Evolutionary conservation across 345 rosid genomes (phyloP).

Genomic region (Citrus mangshanensis): DNA sequence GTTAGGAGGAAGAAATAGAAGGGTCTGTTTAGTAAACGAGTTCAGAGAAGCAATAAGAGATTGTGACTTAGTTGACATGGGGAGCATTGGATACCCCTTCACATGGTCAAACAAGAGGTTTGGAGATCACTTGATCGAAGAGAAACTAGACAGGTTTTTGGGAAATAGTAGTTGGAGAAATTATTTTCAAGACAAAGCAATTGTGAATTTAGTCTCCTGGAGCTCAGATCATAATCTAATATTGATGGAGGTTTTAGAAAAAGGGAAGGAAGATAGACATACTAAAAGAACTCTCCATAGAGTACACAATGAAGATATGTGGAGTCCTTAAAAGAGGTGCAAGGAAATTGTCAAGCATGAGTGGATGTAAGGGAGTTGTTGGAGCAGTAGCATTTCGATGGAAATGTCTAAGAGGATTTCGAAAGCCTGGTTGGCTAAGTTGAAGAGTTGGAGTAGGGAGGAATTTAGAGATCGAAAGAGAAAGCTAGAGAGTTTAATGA

Average conservation of each 20-base stretch:
- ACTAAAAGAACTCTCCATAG: fast-evolving
- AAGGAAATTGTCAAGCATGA: too few species aligned
- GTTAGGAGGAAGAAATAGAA: too few species aligned
- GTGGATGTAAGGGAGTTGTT: too few species aligned
- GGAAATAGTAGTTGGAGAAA: neutral
- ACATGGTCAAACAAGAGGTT: neutral
- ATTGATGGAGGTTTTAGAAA: neutral
- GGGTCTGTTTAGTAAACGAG: too few species aligned
- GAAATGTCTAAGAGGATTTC: too few species aligned
- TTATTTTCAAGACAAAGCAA: too few species aligned
- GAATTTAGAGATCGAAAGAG: neutral
- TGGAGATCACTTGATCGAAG: neutral
- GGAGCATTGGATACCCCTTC: fast-evolving
- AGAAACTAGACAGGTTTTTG: too few species aligned
- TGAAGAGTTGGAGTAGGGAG: neutral
- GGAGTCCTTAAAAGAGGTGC: too few species aligned
- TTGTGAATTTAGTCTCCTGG: neutral
- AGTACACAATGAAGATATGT: too few species aligned
- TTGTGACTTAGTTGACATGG: neutral
- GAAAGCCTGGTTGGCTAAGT: fast-evolving
- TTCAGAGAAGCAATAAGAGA: too few species aligned
- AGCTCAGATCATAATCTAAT: neutral
- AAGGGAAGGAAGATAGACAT: too few species aligned
- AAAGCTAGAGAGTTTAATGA: neutral
- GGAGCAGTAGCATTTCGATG: fast-evolving